Evolutionary conservation across 306 rosid species (phyloP), one percentile per base, ranked within the genome.

Genomic region (Lathyrus aphaca): DNA sequence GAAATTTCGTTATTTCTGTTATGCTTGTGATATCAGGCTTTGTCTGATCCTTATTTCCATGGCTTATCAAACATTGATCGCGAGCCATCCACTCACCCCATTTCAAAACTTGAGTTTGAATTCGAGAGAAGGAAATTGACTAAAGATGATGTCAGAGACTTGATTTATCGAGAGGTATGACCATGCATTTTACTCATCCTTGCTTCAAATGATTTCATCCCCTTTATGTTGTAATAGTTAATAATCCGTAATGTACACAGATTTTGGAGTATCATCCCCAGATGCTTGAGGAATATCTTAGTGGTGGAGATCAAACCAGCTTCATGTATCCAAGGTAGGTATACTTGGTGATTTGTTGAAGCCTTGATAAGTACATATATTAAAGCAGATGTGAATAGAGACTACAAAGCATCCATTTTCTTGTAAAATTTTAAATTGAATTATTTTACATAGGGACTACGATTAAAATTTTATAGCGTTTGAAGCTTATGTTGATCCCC

Each of bases 241-340:
- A 12, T 60, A 57, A 56, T 57, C 32, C 66, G 27, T 76, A 68
- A 58, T 32, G 12, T 12, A 32, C 83, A 80, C 92, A 95, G 97
- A 95, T 95, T 81, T 80, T 95, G 82, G 99, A 95, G 92, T 95
- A 95, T 82, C 97, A 95, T 79, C 97, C 97, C 6, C 97, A 95
- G 74, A 91, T 95, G 99, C 89, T 91, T 57, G 88, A 91, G 71
- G 99, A 95, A 74, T 86, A 91, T 86, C 91, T 95, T 60, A 83
- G 84, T 42, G 95, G 96, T 58, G 97, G 99, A 83, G 97, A 91
- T 15, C 92, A 91, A 78, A 91, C 96, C 63, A 91, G 97, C 69
- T 95, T 95, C 82, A 91, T 95, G 97, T 95, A 95, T 81, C 99
- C 99, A 40, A 95, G 97, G 99, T 95, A 73, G 77, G 57, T 48